Conservation (phyloP, 2,329 filamentous ascomycete genomes). For the Aspergillus fructus region DNA sequence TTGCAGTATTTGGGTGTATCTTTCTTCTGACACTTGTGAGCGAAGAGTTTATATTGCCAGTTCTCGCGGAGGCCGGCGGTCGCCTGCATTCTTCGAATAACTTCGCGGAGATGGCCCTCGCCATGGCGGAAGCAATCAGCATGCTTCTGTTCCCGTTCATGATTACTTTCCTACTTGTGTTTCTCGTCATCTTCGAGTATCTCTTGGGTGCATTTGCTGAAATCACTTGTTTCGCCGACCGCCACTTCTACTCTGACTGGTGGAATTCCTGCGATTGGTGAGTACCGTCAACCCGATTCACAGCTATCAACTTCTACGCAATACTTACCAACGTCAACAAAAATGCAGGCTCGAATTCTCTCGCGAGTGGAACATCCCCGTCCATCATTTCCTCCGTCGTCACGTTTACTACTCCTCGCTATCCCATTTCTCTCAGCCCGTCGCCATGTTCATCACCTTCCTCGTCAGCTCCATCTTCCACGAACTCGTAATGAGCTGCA, state of each 20-base stretch:
- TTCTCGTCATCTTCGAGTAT: constrained; percentile 98
- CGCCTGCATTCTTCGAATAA: constrained; percentile 51
- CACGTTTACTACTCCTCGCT: constrained; percentile 89
- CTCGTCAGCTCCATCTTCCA: constrained; percentile 85
- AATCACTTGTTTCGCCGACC: constrained; percentile 87
- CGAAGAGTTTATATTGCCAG: constrained; percentile 93
- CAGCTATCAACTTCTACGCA: background rate
- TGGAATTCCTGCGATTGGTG: constrained; percentile 61
- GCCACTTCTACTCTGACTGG: constrained; percentile 84
- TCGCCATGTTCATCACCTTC: constrained; percentile 88
- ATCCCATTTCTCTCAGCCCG: constrained; percentile 69
- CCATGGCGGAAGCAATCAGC: constrained; percentile 85
- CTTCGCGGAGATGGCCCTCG: constrained; percentile 67
- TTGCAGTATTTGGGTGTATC: constrained; percentile 93
- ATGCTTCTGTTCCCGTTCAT: constrained; percentile 96
- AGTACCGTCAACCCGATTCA: constrained; percentile 7
- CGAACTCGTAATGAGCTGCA: constrained; percentile 95
- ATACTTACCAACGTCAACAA: background rate
- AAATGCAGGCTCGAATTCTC: constrained; percentile 81
- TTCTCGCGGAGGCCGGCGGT: constrained; percentile 70
- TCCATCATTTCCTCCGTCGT: constrained; percentile 89
- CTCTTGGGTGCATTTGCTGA: constrained; percentile 92
- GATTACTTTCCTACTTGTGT: constrained; percentile 91
- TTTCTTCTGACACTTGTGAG: constrained; percentile 88
- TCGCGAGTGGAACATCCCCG: constrained; percentile 95